Evolutionary conservation across 495 filamentous ascomycete genomes (phyloP).

Genomic region (Lophiostoma macrostomum): DNA sequence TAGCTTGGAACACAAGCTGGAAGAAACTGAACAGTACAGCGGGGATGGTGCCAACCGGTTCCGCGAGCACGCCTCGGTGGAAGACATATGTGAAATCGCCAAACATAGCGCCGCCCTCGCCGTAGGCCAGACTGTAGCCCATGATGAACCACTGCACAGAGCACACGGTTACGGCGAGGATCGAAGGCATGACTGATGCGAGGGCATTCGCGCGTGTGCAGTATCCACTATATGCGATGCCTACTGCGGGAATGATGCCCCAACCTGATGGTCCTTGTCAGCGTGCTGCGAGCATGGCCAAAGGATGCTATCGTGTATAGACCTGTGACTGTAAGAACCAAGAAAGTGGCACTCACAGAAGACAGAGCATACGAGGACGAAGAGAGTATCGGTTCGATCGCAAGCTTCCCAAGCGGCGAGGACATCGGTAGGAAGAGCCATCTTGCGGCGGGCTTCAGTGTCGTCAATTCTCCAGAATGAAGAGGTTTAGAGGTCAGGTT

Average conservation of each 20-base stretch:
- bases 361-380: conserved; percentile 47
- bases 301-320: neutral
- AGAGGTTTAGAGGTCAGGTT: neutral
- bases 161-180: conserved; percentile 46
- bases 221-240: conserved; percentile 50
- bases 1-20: conserved; percentile 38
- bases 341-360: conserved; percentile 33
- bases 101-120: conserved; percentile 42
- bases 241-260: conserved; percentile 46
- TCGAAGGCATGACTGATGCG: conserved; percentile 47
- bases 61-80: conserved; percentile 42
- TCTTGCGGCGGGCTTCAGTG: too few relatives aligned
- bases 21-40: conserved; percentile 35
- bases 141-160: conserved; percentile 50
- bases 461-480: neutral
- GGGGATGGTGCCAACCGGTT: conserved; percentile 43
- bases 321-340: neutral
- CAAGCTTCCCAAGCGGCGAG: conserved; percentile 33
- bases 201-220: conserved; percentile 47
- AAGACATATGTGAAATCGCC: conserved; percentile 44
- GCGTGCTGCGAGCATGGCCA: neutral
- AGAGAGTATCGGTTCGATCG: conserved; percentile 36
- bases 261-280: too few relatives aligned
- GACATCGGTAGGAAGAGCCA: conserved; percentile 22
- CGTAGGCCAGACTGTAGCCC: conserved; percentile 47